phyloP scores from a whole-genome alignment of 2,329 filamentous ascomycete genomes.

The Trichoderma afroharzianum region DNA sequence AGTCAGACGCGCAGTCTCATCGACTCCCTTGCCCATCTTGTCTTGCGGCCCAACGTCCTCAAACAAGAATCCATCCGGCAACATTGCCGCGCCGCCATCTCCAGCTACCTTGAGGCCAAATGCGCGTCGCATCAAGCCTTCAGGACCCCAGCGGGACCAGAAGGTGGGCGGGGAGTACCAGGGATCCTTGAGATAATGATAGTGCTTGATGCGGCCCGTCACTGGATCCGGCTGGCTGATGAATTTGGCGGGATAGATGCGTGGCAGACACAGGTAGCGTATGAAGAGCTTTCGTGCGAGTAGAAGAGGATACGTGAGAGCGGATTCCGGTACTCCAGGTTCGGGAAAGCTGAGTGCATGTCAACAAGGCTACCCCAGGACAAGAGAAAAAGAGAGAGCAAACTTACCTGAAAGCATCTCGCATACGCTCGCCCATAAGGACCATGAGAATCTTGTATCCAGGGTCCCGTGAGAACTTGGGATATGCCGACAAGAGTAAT shows the following conservation, averaged over 20 bases:
- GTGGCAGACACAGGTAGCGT: conserved; percentile 58
- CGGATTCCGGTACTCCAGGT: conserved; percentile 35
- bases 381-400: neutral
- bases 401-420: conserved; percentile 62
- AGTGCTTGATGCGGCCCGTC: conserved; percentile 49
- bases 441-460: conserved; percentile 51
- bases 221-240: conserved; percentile 48
- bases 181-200: conserved; percentile 57
- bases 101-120: conserved; percentile 46
- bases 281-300: conserved; percentile 51
- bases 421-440: conserved; percentile 61
- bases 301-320: conserved; percentile 47
- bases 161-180: conserved; percentile 60
- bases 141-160: conserved; percentile 60
- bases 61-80: conserved; percentile 50
- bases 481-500: conserved; percentile 55
- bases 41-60: conserved; percentile 60
- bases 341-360: conserved; percentile 37
- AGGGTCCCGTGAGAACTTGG: conserved; percentile 43
- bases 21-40: conserved; percentile 50
- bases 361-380: neutral
- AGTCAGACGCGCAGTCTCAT: conserved; percentile 34
- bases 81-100: conserved; percentile 34
- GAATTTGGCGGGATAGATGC: conserved; percentile 39
- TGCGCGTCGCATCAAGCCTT: conserved; percentile 45